Conservation (phyloP, 2,329 filamentous ascomycete genomes). For the Penicillium oxalicum region DNA sequence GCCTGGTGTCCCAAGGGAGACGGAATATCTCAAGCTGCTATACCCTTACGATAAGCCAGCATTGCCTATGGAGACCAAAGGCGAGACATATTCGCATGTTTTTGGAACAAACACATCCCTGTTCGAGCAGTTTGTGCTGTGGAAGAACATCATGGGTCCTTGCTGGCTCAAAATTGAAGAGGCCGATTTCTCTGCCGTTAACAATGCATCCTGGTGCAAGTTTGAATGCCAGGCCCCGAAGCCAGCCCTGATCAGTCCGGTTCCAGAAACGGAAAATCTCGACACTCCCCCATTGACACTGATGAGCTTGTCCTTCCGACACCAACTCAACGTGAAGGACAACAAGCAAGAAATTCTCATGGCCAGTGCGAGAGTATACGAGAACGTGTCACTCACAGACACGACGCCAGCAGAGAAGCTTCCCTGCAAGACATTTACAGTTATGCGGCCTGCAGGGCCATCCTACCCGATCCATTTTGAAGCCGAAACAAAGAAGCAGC, state of each 20-base stretch:
- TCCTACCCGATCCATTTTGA: constrained; percentile 86
- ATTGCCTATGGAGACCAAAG: constrained; percentile 63
- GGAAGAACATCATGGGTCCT: constrained; percentile 98
- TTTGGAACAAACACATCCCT: constrained; percentile 91
- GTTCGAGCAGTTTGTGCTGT: constrained; percentile 96
- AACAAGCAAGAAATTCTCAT: constrained; percentile 96
- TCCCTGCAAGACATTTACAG: constrained; percentile 82
- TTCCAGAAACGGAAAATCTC: constrained; percentile 72
- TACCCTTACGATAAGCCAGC: constrained; percentile 85
- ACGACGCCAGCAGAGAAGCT: constrained; percentile 84
- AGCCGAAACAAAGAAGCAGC: constrained; percentile 64
- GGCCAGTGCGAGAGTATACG: constrained; percentile 86
- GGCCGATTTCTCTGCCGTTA: constrained; percentile 74
- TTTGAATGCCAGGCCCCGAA: constrained; percentile 78
- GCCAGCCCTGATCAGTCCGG: constrained; percentile 65
- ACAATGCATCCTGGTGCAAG: constrained; percentile 95
- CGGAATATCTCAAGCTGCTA: constrained; percentile 87
- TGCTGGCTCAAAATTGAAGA: constrained; percentile 92
- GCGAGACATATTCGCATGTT: constrained; percentile 87
- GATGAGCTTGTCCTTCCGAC: constrained; percentile 91
- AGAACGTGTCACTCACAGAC: constrained; percentile 79
- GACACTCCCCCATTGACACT: constrained; percentile 83
- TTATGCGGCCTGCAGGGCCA: constrained; percentile 72
- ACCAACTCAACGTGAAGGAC: constrained; percentile 78
- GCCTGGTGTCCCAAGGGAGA: constrained; percentile 76